Evolutionary conservation across 2,329 filamentous ascomycete species (phyloP).

Genomic region (Metarhizium sp.): DNA sequence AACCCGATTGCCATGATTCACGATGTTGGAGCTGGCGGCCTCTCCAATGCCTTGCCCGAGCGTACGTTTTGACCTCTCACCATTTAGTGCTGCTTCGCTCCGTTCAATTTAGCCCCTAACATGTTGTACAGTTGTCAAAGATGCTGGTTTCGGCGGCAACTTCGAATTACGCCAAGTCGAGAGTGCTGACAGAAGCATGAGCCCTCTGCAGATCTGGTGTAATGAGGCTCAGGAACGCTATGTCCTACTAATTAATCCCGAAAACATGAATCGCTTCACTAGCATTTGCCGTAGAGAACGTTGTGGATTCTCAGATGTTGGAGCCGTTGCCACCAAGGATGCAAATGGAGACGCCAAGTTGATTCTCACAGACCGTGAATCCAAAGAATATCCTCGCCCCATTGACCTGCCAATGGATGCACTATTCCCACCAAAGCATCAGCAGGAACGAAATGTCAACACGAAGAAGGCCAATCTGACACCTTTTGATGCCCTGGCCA

Average conservation of each 20-base stretch:
- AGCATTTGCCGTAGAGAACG: conserved; percentile 69
- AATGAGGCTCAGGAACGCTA: conserved; percentile 96
- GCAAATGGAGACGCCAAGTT: conserved; percentile 60
- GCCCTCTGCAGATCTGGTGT: conserved; percentile 94
- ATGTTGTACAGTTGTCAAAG: conserved; percentile 56
- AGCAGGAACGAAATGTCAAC: conserved; percentile 65
- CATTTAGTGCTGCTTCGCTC: too few relatives aligned
- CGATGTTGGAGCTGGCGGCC: conserved; percentile 88
- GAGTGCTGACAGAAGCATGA: conserved; percentile 84
- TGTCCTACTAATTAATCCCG: conserved; percentile 76
- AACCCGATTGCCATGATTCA: conserved; percentile 97
- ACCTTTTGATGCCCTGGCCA: conserved; percentile 58
- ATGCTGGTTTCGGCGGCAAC: conserved; percentile 80
- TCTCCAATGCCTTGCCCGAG: conserved; percentile 68
- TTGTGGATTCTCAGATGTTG: conserved; percentile 88
- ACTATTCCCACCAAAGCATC: conserved; percentile 80
- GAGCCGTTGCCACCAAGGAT: conserved; percentile 57
- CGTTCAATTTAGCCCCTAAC: background rate
- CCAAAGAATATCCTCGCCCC: conserved; percentile 61
- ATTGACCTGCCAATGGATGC: conserved; percentile 87
- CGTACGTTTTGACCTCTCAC: conserved; percentile 14
- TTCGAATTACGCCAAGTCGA: conserved; percentile 95
- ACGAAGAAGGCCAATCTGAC: conserved; percentile 59
- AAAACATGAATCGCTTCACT: conserved; percentile 67
- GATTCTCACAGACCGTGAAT: conserved; percentile 73